These are phyloP conservation scores for Trichoderma sp. DNA, from an alignment of 2,329 filamentous ascomycete species.

Conservation along the genomic window DNA sequence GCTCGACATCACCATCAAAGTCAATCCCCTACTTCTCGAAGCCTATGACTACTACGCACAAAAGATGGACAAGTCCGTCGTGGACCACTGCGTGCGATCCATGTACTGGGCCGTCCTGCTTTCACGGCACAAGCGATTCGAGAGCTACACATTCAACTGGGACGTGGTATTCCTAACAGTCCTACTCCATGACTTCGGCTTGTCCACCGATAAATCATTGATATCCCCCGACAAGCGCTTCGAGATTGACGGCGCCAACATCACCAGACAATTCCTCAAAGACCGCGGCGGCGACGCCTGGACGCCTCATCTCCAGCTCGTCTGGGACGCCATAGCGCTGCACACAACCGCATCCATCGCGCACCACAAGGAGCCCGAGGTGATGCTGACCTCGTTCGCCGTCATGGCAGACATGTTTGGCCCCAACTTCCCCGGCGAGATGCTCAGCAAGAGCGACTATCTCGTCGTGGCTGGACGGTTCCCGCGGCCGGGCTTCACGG, in stretches of 20 bases:
- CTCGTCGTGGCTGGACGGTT: neutral
- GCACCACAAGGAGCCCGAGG: neutral
- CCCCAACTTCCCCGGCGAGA: neutral
- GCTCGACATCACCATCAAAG: neutral
- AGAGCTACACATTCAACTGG: neutral
- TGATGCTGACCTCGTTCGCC: neutral
- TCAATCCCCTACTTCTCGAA: neutral
- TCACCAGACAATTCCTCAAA: neutral
- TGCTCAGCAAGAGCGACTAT: constrained; percentile 11
- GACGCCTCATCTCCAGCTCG: neutral
- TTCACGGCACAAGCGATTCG: neutral
- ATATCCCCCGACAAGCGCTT: neutral
- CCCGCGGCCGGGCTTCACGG: neutral
- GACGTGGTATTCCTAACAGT: neutral
- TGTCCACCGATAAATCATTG: neutral
- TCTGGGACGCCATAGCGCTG: constrained; percentile 14
- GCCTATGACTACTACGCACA: neutral
- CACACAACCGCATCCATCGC: neutral
- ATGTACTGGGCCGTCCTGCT: neutral
- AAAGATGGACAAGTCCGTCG: neutral
- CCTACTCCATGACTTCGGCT: constrained; percentile 10
- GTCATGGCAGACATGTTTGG: neutral
- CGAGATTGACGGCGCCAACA: constrained; percentile 13
- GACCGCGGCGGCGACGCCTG: neutral
- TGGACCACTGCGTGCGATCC: constrained; percentile 3